Conservation (phyloP, 352 stramenopile species). For the Discostella stelligera region DNA sequence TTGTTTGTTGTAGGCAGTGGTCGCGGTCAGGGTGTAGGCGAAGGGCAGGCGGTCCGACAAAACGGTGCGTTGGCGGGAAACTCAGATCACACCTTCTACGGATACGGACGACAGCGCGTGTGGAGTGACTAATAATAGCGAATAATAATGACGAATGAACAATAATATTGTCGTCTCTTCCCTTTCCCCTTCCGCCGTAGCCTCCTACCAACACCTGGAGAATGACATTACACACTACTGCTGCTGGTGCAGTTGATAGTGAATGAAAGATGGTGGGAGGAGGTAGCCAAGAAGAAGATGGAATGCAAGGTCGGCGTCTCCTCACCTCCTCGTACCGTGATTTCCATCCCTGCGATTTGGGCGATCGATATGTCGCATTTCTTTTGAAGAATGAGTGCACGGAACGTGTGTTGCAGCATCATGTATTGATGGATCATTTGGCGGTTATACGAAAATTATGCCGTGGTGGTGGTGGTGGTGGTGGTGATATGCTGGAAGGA, state of each 20-base stretch:
- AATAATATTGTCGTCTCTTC: no score
- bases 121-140: no score
- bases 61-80: no score
- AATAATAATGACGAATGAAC: no score
- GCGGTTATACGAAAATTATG: constrained; percentile 8
- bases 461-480: background rate
- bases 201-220: no score
- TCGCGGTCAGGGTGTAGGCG: no score
- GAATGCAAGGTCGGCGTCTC: constrained; percentile 17
- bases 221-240: background rate
- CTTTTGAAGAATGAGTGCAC: constrained; percentile 37
- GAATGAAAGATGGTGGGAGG: background rate
- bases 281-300: background rate
- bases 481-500: background rate
- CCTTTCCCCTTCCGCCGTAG: no score
- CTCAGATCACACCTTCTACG: no score
- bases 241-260: background rate
- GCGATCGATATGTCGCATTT: constrained; percentile 41
- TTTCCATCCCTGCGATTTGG: constrained; percentile 34
- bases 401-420: constrained; percentile 8
- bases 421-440: constrained; percentile 34
- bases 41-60: no score
- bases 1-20: no score
- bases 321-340: constrained; percentile 34
- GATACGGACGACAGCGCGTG: no score